phyloP scores from a whole-genome alignment of 331 rosid species.

The Pyracantha coccinea region DNA sequence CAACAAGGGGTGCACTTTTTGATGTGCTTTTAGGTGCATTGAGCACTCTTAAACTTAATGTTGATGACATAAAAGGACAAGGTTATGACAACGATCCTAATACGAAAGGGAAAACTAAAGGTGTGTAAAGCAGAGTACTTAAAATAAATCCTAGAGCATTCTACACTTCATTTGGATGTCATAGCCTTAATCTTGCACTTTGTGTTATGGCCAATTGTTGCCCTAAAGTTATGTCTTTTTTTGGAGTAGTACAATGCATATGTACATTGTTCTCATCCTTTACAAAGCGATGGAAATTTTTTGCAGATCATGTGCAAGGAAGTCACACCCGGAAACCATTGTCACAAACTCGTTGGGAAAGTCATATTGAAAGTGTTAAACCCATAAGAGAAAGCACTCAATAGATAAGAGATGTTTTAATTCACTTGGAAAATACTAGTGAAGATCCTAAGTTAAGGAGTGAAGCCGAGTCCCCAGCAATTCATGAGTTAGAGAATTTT shows the following conservation, averaged over 20 bases:
- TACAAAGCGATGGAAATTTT: not conserved
- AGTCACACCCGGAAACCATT: not conserved
- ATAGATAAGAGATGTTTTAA: conserved; percentile 4
- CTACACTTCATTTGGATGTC: not conserved
- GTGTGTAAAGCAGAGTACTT: not conserved
- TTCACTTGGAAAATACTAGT: not conserved
- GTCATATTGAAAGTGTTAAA: conserved; percentile 1
- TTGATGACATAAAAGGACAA: conserved; percentile 13
- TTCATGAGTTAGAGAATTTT: not conserved
- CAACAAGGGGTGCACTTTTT: not conserved
- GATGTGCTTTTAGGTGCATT: not conserved
- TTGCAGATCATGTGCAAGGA: not conserved
- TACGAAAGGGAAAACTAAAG: not conserved
- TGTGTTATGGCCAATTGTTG: not conserved
- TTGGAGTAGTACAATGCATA: not conserved
- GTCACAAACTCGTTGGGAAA: conserved; percentile 4
- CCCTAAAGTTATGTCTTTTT: not conserved
- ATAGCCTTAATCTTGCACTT: not conserved
- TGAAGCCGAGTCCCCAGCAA: not conserved
- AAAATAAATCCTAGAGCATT: too few relatives aligned
- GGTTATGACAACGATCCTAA: not conserved
- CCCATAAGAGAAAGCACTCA: conserved; percentile 1
- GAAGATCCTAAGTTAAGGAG: not conserved
- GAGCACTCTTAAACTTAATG: not conserved
- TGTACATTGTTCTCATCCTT: not conserved